Evolutionary conservation across 73 alveolate species (phyloP).

Genomic region (Urostyla sp.): DNA sequence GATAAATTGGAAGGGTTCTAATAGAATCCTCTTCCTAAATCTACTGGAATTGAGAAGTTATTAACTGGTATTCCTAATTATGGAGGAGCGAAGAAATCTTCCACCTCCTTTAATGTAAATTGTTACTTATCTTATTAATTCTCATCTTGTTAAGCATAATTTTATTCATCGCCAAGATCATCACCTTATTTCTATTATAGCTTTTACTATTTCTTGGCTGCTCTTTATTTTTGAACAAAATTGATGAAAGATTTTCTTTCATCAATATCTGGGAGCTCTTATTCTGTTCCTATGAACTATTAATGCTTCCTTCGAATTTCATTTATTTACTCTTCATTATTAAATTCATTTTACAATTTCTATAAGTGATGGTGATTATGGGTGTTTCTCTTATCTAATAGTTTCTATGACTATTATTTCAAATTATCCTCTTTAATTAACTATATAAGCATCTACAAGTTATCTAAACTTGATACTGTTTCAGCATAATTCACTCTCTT

Average conservation of each 20-base stretch:
- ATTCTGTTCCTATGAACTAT: not conserved
- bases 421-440: conserved; percentile 9
- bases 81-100: not conserved
- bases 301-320: not conserved
- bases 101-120: not conserved
- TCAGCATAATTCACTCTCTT: conserved; percentile 27
- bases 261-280: not conserved
- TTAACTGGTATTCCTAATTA: not conserved
- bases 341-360: conserved; percentile 5
- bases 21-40: conserved; percentile 12
- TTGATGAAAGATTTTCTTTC: not conserved
- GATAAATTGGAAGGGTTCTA: too few relatives aligned
- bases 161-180: too few relatives aligned
- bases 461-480: not conserved
- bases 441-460: not conserved
- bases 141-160: too few relatives aligned
- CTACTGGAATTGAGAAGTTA: not conserved
- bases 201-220: not conserved
- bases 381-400: not conserved
- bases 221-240: not conserved
- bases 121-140: too few relatives aligned
- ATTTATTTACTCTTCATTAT: not conserved
- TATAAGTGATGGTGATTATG: too few relatives aligned
- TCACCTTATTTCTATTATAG: too few relatives aligned
- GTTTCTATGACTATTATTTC: not conserved